Evolutionary conservation across 352 stramenopile species (phyloP), one percentile per base, ranked within the genome.

Genomic region (Phytophthora europaea): DNA sequence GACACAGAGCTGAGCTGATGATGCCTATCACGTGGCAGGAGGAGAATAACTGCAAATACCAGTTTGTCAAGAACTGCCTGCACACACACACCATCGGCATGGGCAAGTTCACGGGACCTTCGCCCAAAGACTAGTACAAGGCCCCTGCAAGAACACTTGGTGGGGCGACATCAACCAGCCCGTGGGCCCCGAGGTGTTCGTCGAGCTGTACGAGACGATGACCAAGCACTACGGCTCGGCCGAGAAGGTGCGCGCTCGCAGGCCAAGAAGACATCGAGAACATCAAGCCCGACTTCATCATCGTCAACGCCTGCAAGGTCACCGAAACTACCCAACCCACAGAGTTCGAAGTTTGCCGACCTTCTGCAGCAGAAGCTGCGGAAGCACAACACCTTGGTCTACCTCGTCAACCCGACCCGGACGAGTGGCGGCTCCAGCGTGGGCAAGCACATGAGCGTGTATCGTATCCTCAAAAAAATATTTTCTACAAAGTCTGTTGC

Each of bases 121-220:
- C 95, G 75, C 98, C 98, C 61, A 98, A 99, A 85, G 98, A 99
- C 88, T 99, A 99, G 85, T 99, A 94, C 85, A 95, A 99, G 78
- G 77, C 76, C 45, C 87, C 54, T 97, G 89, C 55, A 90, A 97
- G 67, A 97, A 99, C 80, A 96, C 99, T 72, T 98, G 98, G 88
- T 99, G 97, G 97, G 97, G 97, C 18, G 88, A 98, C 54, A 94
- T 99, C 67, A 99, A 99, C 87, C 92, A 98, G 66, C 87, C 94
- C 40, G 98, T 98, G 45, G 94, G 75, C 48, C 69, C 92, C 6
- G 88, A 99, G 67, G 93, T 99, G 20, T 99, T 99, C 75, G 93
- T 99, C 56, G 94, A 98, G 72, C 76, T 99, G 2, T 98, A 99
- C 83, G 85, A 97, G 51, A 98, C 97, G 53, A 96, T 98, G 33